These are phyloP conservation scores for Pulveroboletus sp. DNA, from an alignment of 768 basidiomycete species.

Conservation along the genomic window DNA sequence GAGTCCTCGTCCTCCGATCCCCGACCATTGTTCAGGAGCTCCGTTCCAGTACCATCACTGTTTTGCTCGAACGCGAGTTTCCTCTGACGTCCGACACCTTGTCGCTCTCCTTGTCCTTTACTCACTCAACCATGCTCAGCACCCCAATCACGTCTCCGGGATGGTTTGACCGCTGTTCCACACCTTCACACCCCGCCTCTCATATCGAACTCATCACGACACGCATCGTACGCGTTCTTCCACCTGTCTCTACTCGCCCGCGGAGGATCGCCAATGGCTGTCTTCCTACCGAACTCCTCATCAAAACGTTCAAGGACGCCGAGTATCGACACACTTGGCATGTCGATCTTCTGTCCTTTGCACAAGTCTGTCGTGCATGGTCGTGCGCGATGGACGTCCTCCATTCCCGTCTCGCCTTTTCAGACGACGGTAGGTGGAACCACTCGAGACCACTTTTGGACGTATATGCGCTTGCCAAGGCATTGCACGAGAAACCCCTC, in stretches of 20 bases:
- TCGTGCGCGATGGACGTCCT: constrained; percentile 22
- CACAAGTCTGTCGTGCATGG: constrained; percentile 24
- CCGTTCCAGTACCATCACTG: not conserved
- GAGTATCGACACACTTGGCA: constrained; percentile 20
- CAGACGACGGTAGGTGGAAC: constrained; percentile 5
- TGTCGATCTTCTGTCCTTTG: constrained; percentile 22
- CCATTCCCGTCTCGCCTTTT: constrained; percentile 13
- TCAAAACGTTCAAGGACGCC: constrained; percentile 17
- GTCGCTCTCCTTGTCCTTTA: constrained; percentile 21
- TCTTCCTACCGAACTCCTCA: constrained; percentile 21
- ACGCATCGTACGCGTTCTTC: constrained; percentile 18
- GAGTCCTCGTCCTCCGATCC: constrained; percentile 13
- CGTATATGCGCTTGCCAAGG: constrained; percentile 16
- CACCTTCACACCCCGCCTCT: constrained; percentile 7
- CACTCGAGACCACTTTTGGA: constrained; percentile 6
- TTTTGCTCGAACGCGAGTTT: constrained; percentile 17
- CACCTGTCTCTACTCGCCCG: constrained; percentile 1
- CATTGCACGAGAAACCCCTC: constrained; percentile 10
- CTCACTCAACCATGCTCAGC: constrained; percentile 19
- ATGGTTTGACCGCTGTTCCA: not conserved
- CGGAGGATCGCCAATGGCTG: constrained; percentile 1
- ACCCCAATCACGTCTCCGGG: constrained; percentile 4
- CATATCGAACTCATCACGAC: constrained; percentile 20
- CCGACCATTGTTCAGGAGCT: constrained; percentile 7
- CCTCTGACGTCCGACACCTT: constrained; percentile 13